phyloP scores from a whole-genome alignment of 495 filamentous ascomycete species.

The Melanomma pulvis-pyrius region DNA sequence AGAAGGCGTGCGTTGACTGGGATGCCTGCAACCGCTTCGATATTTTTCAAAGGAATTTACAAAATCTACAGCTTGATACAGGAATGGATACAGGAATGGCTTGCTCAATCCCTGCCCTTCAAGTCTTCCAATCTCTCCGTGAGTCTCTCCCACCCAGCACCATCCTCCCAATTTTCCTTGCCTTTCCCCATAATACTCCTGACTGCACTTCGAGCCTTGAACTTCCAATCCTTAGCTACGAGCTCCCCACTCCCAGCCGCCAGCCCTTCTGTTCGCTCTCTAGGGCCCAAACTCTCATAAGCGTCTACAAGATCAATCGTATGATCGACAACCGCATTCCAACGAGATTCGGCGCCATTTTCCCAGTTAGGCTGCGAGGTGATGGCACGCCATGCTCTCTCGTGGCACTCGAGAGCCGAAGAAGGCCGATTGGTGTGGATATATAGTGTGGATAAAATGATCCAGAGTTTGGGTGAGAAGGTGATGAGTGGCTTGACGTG shows the following conservation, averaged over 20 bases:
- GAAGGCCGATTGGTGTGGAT: slow-evolving; percentile 67
- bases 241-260: slow-evolving; percentile 48
- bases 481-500: slow-evolving; percentile 82
- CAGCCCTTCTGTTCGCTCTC: slow-evolving; percentile 52
- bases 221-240: slow-evolving; percentile 73
- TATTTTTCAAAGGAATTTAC: too few relatives aligned
- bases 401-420: slow-evolving; percentile 76
- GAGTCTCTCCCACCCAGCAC: slow-evolving; percentile 68
- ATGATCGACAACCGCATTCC: slow-evolving; percentile 63
- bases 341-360: slow-evolving; percentile 48
- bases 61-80: too few relatives aligned
- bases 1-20: too few relatives aligned
- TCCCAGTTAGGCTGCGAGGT: slow-evolving; percentile 54
- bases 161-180: slow-evolving; percentile 81
- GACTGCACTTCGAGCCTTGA: slow-evolving; percentile 82
- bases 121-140: slow-evolving; percentile 62
- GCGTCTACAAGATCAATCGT: slow-evolving; percentile 67
- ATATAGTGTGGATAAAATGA: slow-evolving; percentile 68
- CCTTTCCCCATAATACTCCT: slow-evolving; percentile 79
- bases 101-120: too few relatives aligned
- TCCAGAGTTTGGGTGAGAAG: slow-evolving; percentile 72
- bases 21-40: too few relatives aligned
- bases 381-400: slow-evolving; percentile 81
- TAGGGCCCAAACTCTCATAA: slow-evolving; percentile 65
- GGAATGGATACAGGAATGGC: too few relatives aligned